Evolutionary conservation across 139 green algal species (phyloP), one percentile per base, ranked within the genome.

Genomic region (Desmodesmus armatus): DNA sequence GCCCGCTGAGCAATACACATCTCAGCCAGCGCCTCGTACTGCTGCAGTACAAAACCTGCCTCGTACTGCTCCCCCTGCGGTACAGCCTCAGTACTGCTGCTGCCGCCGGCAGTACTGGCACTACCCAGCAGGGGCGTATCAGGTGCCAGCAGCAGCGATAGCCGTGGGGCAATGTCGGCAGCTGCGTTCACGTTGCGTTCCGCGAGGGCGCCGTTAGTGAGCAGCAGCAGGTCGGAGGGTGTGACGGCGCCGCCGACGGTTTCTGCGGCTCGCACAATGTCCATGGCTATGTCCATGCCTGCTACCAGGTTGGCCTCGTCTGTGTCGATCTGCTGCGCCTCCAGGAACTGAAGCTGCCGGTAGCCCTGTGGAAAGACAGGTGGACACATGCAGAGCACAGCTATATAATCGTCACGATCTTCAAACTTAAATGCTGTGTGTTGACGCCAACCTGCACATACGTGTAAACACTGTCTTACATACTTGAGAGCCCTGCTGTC

Each of bases 261-360:
- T 29, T 82, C 76, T 65, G 76, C 76, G 39, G 76, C 76, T 17
- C 76, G 76, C 7, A 82, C 55, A 11, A 67, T 43, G n/a, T 82
- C 76, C 9, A 82, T 23, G 0, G 76, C 76, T 19, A 82, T 40
- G 55, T 82, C 76, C 76, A 82, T 82, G 55, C 76, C 76, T 35
- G 76, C 76, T 15, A 39, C 55, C 2, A 82, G 5, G 55, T 82
- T 82, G 35, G 76, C 76, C 41, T 82, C 76, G 15, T 82, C 76
- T 0, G 76, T 82, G 39, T 82, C 76, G 27, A 82, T 31, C 37
- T 67, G 53, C 76, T 58, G 37, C 7, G 62, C 35, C 40, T 82
- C 51, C 53, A 82, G 27, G 25, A 82, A 31, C 33, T 47, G 41
- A 5, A 82, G 55, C 76, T 82, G 76, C 41, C 29, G 40, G 43